phyloP scores from a whole-genome alignment of 1,284 basidiomycete genomes.

The Takashimella tepidaria region DNA sequence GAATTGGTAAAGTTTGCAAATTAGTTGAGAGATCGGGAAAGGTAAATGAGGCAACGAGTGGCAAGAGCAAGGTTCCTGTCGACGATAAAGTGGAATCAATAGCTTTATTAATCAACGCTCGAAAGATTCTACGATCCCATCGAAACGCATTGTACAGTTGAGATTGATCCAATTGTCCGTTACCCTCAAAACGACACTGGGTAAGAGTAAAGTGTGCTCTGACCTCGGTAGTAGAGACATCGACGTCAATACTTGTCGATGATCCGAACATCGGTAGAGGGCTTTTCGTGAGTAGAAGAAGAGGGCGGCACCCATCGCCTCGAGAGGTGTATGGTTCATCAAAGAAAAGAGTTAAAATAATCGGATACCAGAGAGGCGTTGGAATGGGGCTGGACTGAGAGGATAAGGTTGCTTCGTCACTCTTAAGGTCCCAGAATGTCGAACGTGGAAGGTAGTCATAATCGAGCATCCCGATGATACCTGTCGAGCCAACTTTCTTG shows the following conservation, averaged over 20 bases:
- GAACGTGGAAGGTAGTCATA: neutral
- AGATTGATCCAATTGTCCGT: neutral
- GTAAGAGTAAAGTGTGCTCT: neutral
- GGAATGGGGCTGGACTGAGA: neutral
- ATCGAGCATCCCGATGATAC: neutral
- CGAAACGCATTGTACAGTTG: conserved; percentile 14
- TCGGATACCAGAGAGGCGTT: neutral
- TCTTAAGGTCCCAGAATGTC: neutral
- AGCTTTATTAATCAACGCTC: conserved; percentile 27
- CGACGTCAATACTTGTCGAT: neutral
- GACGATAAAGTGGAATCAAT: conserved; percentile 13
- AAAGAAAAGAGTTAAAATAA: neutral
- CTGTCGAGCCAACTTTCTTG: neutral
- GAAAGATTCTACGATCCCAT: conserved; percentile 27
- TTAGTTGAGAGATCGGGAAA: neutral
- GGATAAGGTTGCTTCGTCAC: neutral
- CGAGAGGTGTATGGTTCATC: neutral
- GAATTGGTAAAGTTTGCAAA: neutral
- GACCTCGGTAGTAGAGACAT: neutral
- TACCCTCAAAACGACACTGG: neutral
- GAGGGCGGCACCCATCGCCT: neutral
- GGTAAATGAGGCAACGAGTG: conserved; percentile 13
- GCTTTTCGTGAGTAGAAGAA: neutral
- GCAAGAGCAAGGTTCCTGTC: conserved; percentile 27
- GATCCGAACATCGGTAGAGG: neutral